Percentiles rank a stretch among this genome's conserved stretches.
Conservation (phyloP, 2,329 filamentous ascomycete genomes). For the Botryosphaeria agaves region DNA sequence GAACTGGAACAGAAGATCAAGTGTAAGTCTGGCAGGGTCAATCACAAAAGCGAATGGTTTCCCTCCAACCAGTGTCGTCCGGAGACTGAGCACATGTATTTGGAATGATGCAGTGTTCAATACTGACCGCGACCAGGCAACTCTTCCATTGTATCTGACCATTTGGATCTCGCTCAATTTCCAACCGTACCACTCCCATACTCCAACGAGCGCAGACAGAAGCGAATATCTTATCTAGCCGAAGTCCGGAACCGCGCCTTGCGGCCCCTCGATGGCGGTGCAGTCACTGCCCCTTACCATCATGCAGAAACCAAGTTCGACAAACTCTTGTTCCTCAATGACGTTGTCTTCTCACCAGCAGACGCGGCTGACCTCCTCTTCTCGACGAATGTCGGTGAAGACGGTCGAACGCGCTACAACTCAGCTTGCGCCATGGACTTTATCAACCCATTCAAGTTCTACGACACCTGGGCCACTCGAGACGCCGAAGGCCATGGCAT, state of each 20-base stretch:
- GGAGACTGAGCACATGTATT: too few species aligned
- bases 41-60: too few species aligned
- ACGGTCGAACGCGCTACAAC: constrained; percentile 39
- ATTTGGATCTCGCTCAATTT: constrained; percentile 38
- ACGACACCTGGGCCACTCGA: constrained; percentile 57
- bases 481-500: constrained; percentile 47
- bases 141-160: constrained; percentile 37
- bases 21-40: too few species aligned
- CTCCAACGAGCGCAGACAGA: constrained; percentile 45
- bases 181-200: constrained; percentile 43
- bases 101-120: background rate
- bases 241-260: constrained; percentile 56
- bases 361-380: constrained; percentile 47
- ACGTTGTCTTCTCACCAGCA: constrained; percentile 43
- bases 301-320: constrained; percentile 35
- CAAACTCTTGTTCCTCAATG: constrained; percentile 46
- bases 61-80: too few species aligned
- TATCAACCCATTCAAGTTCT: constrained; percentile 48
- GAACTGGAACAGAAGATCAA: constrained; percentile 32
- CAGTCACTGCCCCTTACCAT: constrained; percentile 29
- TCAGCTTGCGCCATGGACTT: constrained; percentile 58
- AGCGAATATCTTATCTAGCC: constrained; percentile 57
- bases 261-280: constrained; percentile 36
- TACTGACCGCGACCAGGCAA: constrained; percentile 14
- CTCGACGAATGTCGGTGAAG: constrained; percentile 35